phyloP scores from a whole-genome alignment of 176 grass and related monocot genomes.

The Musa itinerans region DNA sequence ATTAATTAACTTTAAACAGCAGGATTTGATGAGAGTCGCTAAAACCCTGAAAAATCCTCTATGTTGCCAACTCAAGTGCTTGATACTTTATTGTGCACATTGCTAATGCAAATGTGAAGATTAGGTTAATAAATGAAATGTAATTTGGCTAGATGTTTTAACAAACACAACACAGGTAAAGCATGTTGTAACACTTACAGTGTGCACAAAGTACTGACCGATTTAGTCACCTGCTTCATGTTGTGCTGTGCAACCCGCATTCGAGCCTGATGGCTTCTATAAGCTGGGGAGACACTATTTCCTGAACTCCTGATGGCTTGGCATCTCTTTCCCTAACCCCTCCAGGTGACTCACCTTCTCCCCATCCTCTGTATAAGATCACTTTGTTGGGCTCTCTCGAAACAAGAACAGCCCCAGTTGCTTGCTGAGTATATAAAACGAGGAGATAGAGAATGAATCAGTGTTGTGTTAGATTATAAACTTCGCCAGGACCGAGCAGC shows the following conservation, averaged over 20 bases:
- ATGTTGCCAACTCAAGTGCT: too few species aligned
- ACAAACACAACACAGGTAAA: too few species aligned
- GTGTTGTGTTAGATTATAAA: neutral
- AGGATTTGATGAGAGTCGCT: too few species aligned
- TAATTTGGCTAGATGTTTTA: neutral
- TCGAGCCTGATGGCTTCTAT: constrained; percentile 74
- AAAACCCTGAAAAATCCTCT: too few species aligned
- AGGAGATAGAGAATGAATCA: neutral
- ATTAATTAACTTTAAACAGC: too few species aligned
- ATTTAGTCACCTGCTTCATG: neutral
- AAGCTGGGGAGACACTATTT: constrained; percentile 59
- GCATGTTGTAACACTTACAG: too few species aligned
- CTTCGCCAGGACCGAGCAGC: neutral
- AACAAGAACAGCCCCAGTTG: constrained; percentile 62
- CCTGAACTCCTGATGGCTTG: constrained; percentile 14
- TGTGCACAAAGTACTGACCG: too few species aligned
- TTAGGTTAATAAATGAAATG: neutral
- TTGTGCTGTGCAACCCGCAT: constrained; percentile 47
- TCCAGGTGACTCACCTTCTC: constrained; percentile 35
- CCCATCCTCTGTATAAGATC: constrained; percentile 84
- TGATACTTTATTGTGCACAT: neutral
- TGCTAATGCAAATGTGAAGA: neutral
- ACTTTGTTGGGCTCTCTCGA: constrained; percentile 81
- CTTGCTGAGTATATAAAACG: constrained; percentile 38
- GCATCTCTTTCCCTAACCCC: constrained; percentile 12